Evolutionary conservation across 2,329 filamentous ascomycete genomes (phyloP).

Genomic region (Colletotrichum ledebouriae): DNA sequence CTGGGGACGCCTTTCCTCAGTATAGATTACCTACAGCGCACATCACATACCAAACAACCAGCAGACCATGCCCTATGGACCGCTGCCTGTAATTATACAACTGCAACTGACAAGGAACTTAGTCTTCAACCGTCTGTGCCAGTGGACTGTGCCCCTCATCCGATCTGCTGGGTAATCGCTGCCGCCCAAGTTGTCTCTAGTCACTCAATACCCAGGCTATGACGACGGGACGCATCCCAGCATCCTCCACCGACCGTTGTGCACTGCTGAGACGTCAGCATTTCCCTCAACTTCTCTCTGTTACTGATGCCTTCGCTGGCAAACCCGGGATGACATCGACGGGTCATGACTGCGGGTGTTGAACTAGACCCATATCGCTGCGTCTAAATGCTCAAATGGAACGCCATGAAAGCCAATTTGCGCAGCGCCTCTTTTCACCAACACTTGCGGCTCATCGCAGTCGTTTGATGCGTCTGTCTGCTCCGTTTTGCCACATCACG

Average conservation of each 20-base stretch:
- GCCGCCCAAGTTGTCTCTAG: conserved; percentile 23
- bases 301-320: conserved; percentile 13
- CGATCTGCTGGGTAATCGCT: conserved; percentile 42
- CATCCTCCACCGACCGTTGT: conserved; percentile 32
- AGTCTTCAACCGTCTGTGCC: conserved; percentile 32
- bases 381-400: conserved; percentile 4
- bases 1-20: conserved; percentile 6
- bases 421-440: neutral
- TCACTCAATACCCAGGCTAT: conserved; percentile 25
- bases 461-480: conserved; percentile 6
- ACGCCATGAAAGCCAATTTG: too few relatives aligned
- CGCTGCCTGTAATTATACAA: conserved; percentile 24
- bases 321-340: conserved; percentile 17
- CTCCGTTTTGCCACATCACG: conserved; percentile 15
- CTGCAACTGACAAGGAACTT: conserved; percentile 24
- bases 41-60: too few relatives aligned
- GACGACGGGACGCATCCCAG: conserved; percentile 33
- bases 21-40: too few relatives aligned
- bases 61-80: neutral
- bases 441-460: neutral
- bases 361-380: neutral
- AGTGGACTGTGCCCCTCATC: conserved; percentile 40
- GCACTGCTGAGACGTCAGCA: conserved; percentile 6
- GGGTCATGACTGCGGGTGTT: conserved; percentile 24
- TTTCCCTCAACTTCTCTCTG: conserved; percentile 33